Conservation (phyloP, 2,329 filamentous ascomycete genomes). For the Cladosporium sphaerospermum region DNA sequence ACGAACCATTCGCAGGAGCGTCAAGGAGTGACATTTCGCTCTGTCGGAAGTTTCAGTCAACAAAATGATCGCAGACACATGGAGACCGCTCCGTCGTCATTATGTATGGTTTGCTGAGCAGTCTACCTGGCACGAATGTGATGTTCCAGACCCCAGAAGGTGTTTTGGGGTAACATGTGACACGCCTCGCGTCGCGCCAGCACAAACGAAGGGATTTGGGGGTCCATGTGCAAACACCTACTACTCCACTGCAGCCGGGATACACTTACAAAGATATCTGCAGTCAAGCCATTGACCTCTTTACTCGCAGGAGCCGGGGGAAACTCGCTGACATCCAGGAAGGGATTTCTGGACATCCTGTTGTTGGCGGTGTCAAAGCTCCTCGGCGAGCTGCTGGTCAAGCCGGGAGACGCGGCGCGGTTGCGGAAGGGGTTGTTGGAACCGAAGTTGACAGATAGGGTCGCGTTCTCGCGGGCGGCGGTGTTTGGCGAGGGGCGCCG, state of each 20-base stretch:
- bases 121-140: background rate
- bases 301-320: slow-evolving; percentile 9
- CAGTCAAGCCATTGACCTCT: slow-evolving; percentile 45
- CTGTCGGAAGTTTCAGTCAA: slow-evolving; percentile 46
- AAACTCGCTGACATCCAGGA: slow-evolving; percentile 47
- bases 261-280: slow-evolving; percentile 72
- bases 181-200: slow-evolving; percentile 4
- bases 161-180: slow-evolving; percentile 4
- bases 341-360: slow-evolving; percentile 66
- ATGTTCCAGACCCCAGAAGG: background rate
- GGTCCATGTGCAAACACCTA: no score
- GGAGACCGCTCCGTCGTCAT: slow-evolving; percentile 35
- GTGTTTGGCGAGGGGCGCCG: slow-evolving; percentile 30
- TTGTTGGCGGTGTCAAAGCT: slow-evolving; percentile 14
- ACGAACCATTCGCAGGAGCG: slow-evolving; percentile 38
- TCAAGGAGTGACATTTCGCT: slow-evolving; percentile 63
- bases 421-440: slow-evolving; percentile 79
- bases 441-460: slow-evolving; percentile 55
- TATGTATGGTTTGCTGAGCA: slow-evolving; percentile 4
- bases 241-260: no score
- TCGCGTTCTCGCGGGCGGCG: slow-evolving; percentile 42
- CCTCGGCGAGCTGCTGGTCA: slow-evolving; percentile 28
- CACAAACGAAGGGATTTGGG: background rate
- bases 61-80: slow-evolving; percentile 34
- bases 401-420: slow-evolving; percentile 55